Evolutionary conservation across 2,329 filamentous ascomycete genomes (phyloP).

Genomic region (Aspergillus fumigatus): DNA sequence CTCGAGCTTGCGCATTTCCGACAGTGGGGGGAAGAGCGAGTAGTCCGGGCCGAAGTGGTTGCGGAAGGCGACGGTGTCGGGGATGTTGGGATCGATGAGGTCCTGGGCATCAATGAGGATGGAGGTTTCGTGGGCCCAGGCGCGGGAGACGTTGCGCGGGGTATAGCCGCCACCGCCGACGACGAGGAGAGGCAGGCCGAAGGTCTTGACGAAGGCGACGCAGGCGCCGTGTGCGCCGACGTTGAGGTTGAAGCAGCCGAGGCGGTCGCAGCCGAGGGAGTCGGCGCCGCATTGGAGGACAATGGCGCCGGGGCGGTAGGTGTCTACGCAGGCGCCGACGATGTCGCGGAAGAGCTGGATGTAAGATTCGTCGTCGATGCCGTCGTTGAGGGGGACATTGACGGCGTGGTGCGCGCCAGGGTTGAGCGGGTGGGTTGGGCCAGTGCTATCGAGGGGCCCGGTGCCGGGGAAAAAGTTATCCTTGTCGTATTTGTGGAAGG

Average conservation of each 20-base stretch:
- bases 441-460: conserved; percentile 79
- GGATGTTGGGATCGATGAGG: conserved; percentile 68
- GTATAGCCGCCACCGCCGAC: conserved; percentile 96
- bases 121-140: conserved; percentile 94
- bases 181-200: conserved; percentile 76
- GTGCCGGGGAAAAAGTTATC: conserved; percentile 84
- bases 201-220: conserved; percentile 79
- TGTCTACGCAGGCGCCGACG: conserved; percentile 70
- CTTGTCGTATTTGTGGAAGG: conserved; percentile 94
- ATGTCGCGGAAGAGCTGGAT: conserved; percentile 77
- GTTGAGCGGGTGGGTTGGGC: conserved; percentile 76
- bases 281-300: conserved; percentile 95
- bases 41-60: conserved; percentile 86
- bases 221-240: conserved; percentile 91
- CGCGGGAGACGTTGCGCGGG: conserved; percentile 89
- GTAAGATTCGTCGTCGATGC: conserved; percentile 89
- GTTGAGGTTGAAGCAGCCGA: conserved; percentile 95
- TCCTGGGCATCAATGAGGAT: conserved; percentile 75
- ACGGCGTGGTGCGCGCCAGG: conserved; percentile 83
- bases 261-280: conserved; percentile 84
- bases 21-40: conserved; percentile 81
- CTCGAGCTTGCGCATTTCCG: conserved; percentile 61
- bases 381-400: conserved; percentile 86
- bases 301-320: conserved; percentile 84
- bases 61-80: conserved; percentile 75